phyloP scores from a whole-genome alignment of 306 rosid genomes.

The Benincasa hispida region DNA sequence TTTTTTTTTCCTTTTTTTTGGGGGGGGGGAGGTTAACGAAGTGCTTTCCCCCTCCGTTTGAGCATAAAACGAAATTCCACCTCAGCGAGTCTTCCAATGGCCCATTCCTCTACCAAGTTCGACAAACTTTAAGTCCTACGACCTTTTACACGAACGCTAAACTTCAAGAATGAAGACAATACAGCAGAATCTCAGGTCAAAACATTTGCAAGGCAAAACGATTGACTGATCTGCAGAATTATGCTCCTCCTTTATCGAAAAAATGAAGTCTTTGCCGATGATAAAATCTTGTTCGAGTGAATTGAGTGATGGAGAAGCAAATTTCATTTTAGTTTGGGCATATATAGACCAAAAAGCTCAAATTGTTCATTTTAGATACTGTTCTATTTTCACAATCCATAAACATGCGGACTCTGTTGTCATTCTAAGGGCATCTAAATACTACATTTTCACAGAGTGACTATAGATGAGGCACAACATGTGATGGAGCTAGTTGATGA shows the following conservation, averaged over 20 bases:
- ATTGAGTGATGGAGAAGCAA: background rate
- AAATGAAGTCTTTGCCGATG: background rate
- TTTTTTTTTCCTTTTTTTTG: too few species aligned
- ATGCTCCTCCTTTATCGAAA: background rate
- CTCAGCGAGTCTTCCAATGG: too few species aligned
- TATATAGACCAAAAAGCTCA: background rate
- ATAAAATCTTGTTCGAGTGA: background rate
- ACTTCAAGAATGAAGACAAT: background rate
- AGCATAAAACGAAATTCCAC: too few species aligned
- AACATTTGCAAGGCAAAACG: background rate
- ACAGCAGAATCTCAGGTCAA: background rate
- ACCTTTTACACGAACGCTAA: background rate
- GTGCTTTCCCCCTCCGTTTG: too few species aligned
- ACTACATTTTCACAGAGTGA: background rate
- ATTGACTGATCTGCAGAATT: background rate
- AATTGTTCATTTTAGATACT: background rate
- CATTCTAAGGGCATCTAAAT: background rate
- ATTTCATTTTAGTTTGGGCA: background rate
- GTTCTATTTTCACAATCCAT: background rate
- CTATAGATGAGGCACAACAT: background rate
- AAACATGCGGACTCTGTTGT: background rate
- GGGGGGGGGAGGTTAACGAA: too few species aligned
- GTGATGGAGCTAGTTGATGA: background rate
- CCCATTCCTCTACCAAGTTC: too few species aligned
- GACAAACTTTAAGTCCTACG: too few species aligned